Base-by-base conservation (phyloP, 2,329 filamentous ascomycete genomes). In the Fulvia fulva region DNA sequence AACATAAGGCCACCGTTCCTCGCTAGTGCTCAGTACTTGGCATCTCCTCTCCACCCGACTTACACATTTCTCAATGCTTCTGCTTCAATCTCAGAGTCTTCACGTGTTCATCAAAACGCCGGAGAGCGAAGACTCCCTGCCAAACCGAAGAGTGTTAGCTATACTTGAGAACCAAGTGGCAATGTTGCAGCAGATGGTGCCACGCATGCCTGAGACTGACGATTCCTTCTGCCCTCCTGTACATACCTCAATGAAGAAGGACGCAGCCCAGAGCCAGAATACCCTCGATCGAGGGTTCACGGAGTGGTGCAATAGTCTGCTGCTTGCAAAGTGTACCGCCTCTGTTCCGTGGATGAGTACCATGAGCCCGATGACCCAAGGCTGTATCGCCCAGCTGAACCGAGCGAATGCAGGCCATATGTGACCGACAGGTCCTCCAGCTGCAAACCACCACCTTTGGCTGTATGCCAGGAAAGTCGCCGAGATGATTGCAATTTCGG, bases 281-380 rank as follows among this genome's bases (percentile, higher is more conserved):
- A 81, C 54, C 5, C 64, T 61, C 51, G 78, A 79, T 22, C 78
- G 70, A 41, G 76, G 60, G 25, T 76, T 77, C 51, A 86, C 77
- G n/a, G 78, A 78, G 71, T 85, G 77, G 60, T 71, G 80, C 55
- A 70, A 71, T 70, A 86, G 68, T 62, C 78, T 77, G 54, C 67
- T 73, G 12, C 71, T 62, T 6, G 74, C 74, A 71, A 86, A 76
- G 23, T 74, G 57, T 46, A 75, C 74, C n/a, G 80, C 75, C 77
- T 97, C 93, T 2, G 73, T 58, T 0, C 79, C 22, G 73, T 97
- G 93, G 12, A 90, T 81, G 0, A 68, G 77, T 1, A 90, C 3
- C 57, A 92, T 82, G 0, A 83, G 77, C 21, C 76, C 65, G 55
- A 88, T 76, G 44, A 93, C 76, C 14, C 76, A 70, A 51, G 81